Evolutionary conservation across 352 stramenopile genomes (phyloP), one percentile per base, ranked within the genome.

Genomic region (Globisporangium lucens): DNA sequence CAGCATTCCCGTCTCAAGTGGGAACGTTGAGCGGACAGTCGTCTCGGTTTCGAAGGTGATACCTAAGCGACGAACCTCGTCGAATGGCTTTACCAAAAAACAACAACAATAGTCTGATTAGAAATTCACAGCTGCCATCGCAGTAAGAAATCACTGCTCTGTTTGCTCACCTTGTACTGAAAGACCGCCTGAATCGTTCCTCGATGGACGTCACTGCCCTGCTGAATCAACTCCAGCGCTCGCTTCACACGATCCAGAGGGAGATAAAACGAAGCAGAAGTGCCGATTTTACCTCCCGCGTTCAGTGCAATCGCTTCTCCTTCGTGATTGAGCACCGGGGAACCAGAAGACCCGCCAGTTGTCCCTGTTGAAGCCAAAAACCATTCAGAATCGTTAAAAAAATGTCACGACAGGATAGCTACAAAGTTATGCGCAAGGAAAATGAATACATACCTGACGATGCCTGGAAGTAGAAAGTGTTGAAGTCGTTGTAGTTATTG

Each of bases 401-500:
- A 27, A 38, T 33, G 1, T 4, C 17, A 6, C 29, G n/a, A 29
- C 51, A 43, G 30, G 41, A n/a, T 2, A 55, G 27, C 29, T 13
- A 67, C 49, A 76, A 35, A 69, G 56, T 1, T 5, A 64, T 41
- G 17, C 36, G 9, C 22, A 35, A 52, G 41, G 12, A 9, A 4
- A 6, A 38, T 36, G 20, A 46, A 43, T 75, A 79, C 81, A 43
- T 75, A 79, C 81, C 82, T 15, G 89, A 96, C 24, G 89, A 95
- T 47, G 92, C 91, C 62, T 93, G 85, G 65, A 93, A 94, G 77
- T 98, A 98, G 72, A 98, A 98, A 56, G 91, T 98, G 74, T 97
- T 97, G 61, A 97, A 97, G 69, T 98, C 93, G 69, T 95, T 96
- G 87, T 98, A 98, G 65, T 80, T 95, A 69, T 95, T 95, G 61